Evolutionary conservation across 169 alveolate species (phyloP).

Genomic region (Toxoplasma gondii): DNA sequence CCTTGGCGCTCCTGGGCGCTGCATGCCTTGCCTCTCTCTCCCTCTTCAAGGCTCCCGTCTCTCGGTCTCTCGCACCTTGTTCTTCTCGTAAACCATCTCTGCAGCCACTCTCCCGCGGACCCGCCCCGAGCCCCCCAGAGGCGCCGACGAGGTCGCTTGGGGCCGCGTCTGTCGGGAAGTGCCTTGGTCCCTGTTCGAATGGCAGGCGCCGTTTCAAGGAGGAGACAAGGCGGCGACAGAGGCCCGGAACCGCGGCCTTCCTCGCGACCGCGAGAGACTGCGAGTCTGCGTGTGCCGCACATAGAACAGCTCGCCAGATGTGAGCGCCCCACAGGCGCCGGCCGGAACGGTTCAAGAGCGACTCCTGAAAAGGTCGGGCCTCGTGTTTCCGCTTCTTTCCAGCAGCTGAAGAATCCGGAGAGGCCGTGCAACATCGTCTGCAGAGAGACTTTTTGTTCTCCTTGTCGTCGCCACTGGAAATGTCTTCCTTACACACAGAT

Average conservation of each 20-base stretch:
- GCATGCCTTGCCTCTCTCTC: too few relatives aligned
- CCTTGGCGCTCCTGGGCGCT: too few relatives aligned
- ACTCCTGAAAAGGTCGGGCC: not conserved
- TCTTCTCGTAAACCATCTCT: too few relatives aligned
- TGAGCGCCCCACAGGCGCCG: slow-evolving; percentile 10
- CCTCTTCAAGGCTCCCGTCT: too few relatives aligned
- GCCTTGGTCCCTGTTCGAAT: not conserved
- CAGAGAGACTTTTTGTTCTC: not conserved
- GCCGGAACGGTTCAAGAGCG: not conserved
- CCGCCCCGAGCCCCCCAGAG: slow-evolving; percentile 1
- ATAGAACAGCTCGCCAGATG: slow-evolving; percentile 20
- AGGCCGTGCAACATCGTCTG: not conserved
- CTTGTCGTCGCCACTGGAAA: not conserved
- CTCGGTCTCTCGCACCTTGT: too few relatives aligned
- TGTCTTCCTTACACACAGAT: not conserved
- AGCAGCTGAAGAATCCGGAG: not conserved
- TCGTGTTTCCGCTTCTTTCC: not conserved
- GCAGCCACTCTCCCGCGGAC: too few relatives aligned
- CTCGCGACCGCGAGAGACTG: not conserved
- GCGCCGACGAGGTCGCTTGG: not conserved
- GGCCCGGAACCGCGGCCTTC: not conserved
- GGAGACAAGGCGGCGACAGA: not conserved
- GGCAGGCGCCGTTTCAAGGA: not conserved
- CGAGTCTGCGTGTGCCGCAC: not conserved
- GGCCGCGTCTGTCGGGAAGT: not conserved